A percentile compares a stretch with the other conserved stretches of the same genome.
Conservation (phyloP, 1,284 basidiomycete genomes). For the Cutaneotrichosporon dermatis region DNA sequence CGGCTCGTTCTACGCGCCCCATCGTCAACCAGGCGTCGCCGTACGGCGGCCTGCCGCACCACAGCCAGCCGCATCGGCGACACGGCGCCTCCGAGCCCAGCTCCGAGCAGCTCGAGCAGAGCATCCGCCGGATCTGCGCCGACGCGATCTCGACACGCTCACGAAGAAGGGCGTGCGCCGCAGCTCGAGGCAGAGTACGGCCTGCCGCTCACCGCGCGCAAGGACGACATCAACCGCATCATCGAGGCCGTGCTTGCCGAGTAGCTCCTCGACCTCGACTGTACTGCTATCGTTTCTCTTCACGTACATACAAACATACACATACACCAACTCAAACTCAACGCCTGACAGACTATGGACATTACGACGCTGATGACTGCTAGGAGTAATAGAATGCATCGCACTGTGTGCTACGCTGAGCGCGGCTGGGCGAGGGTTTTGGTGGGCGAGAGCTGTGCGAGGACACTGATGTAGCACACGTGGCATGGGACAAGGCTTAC, state of each 20-base stretch:
- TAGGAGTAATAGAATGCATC: constrained; percentile 5
- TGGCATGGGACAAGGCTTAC: no score
- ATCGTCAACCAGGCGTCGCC: constrained; percentile 19
- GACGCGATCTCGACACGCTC: constrained; percentile 74
- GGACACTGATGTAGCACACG: no score
- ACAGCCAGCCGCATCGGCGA: neutral
- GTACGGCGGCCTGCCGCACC: constrained; percentile 4
- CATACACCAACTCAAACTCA: neutral
- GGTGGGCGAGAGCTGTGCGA: no score
- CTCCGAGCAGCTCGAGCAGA: constrained; percentile 66
- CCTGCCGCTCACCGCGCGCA: constrained; percentile 46
- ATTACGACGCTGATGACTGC: neutral
- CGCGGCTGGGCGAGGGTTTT: no score
- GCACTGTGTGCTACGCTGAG: neutral
- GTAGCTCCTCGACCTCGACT: neutral
- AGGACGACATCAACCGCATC: constrained; percentile 49
- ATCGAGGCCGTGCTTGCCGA: constrained; percentile 46
- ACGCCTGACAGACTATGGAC: constrained; percentile 1
- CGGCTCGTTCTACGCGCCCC: constrained; percentile 27
- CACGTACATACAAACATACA: neutral
- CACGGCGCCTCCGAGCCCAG: constrained; percentile 49
- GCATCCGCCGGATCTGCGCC: constrained; percentile 66
- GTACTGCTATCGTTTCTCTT: no score
- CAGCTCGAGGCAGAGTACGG: constrained; percentile 74
- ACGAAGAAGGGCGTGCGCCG: constrained; percentile 82